These are phyloP conservation scores for Endoconidiophora polonica DNA, from an alignment of 2,329 filamentous ascomycete genomes.

Conservation along the genomic window DNA sequence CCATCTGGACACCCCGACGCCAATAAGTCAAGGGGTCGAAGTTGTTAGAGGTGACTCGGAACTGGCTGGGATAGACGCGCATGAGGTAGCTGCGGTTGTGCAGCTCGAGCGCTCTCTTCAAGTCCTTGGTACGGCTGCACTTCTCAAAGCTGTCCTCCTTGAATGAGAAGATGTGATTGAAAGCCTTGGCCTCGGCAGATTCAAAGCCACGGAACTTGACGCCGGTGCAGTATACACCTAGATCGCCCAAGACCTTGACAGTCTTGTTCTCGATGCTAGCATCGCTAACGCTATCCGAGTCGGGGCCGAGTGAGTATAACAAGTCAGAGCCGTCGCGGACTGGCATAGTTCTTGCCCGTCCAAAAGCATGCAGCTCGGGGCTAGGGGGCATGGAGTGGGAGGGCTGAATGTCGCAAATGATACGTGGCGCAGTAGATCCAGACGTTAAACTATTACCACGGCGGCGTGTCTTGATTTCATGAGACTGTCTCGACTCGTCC, in stretches of 20 bases:
- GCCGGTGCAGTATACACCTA: constrained; percentile 61
- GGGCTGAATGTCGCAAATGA: constrained; percentile 33
- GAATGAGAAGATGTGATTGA: constrained; percentile 92
- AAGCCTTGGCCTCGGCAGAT: constrained; percentile 60
- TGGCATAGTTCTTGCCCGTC: neutral
- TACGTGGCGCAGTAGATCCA: constrained; percentile 39
- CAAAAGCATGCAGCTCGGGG: constrained; percentile 30
- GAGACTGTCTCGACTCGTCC: constrained; percentile 23
- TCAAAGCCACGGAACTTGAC: constrained; percentile 76
- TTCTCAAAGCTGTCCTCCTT: constrained; percentile 77
- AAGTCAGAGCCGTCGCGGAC: neutral
- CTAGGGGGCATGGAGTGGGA: constrained; percentile 36
- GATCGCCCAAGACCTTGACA: constrained; percentile 60
- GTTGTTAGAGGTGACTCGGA: constrained; percentile 73
- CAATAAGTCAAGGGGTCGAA: constrained; percentile 90
- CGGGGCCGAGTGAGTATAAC: constrained; percentile 56
- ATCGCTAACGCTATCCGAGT: constrained; percentile 45
- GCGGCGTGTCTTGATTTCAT: constrained; percentile 29
- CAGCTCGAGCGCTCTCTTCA: constrained; percentile 62
- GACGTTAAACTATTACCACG: constrained; percentile 62
- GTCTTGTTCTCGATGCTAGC: constrained; percentile 62
- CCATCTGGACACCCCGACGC: constrained; percentile 95
- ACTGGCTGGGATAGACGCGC: constrained; percentile 78
- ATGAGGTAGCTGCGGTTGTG: constrained; percentile 89
- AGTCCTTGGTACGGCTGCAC: constrained; percentile 57